Conservation (phyloP, 1,284 basidiomycete genomes). For the Ganoderma boninense region DNA sequence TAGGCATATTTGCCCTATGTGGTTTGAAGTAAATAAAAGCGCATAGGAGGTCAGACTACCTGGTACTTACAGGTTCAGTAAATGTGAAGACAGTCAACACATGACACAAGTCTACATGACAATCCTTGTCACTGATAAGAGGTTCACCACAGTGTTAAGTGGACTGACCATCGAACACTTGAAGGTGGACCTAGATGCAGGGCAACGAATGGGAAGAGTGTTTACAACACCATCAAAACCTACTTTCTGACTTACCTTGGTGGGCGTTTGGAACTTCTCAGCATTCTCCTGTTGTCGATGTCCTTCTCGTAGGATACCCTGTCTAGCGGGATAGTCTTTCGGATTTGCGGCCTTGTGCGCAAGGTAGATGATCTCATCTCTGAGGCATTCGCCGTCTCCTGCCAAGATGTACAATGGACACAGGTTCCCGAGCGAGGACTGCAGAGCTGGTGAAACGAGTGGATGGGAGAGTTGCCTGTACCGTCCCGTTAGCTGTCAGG, state of each 20-base stretch:
- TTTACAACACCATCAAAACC: neutral
- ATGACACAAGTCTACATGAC: slow-evolving; percentile 63
- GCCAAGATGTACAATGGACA: slow-evolving; percentile 84
- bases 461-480: slow-evolving; percentile 81
- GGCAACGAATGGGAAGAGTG: neutral
- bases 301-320: slow-evolving; percentile 59
- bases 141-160: neutral
- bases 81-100: slow-evolving; percentile 79
- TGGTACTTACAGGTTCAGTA: slow-evolving; percentile 55
- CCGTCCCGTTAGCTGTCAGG: neutral
- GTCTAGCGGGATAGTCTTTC: slow-evolving; percentile 68
- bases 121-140: neutral
- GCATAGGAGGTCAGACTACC: slow-evolving; percentile 27
- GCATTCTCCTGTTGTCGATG: slow-evolving; percentile 60
- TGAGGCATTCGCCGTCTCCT: slow-evolving; percentile 81
- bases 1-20: slow-evolving; percentile 65
- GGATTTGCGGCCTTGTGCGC: slow-evolving; percentile 89
- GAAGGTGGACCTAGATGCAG: slow-evolving; percentile 70
- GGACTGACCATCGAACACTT: slow-evolving; percentile 64
- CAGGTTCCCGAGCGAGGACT: slow-evolving; percentile 84
- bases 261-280: slow-evolving; percentile 68
- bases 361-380: slow-evolving; percentile 85
- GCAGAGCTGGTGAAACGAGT: slow-evolving; percentile 78
- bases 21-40: neutral
- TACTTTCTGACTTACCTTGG: slow-evolving; percentile 55